Conservation (phyloP, 1,284 basidiomycete species). For the Sanghuangporus sanghuang region DNA sequence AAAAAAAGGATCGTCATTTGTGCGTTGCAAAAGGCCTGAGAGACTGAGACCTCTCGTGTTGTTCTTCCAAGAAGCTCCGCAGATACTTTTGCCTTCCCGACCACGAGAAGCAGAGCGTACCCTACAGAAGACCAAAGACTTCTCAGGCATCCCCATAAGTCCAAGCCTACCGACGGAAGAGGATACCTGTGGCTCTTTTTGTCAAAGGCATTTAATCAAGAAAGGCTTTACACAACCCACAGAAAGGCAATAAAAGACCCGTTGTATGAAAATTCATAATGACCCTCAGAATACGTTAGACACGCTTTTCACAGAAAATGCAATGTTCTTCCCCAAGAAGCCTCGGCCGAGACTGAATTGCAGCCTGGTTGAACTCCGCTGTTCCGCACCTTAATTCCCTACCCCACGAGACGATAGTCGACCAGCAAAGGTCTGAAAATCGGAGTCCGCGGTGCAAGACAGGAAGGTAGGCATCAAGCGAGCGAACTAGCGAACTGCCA, state of each 20-base stretch:
- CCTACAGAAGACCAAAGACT: background rate
- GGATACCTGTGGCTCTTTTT: background rate
- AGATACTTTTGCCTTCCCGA: background rate
- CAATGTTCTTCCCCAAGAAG: background rate
- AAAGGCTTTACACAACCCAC: background rate
- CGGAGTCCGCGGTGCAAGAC: background rate
- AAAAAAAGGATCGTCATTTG: slow-evolving; percentile 1
- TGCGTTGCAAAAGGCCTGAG: background rate
- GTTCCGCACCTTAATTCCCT: background rate
- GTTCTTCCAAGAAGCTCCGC: background rate
- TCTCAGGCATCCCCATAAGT: background rate
- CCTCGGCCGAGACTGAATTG: slow-evolving; percentile 2
- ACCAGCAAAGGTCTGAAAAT: background rate
- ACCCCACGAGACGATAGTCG: background rate
- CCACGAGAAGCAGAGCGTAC: background rate
- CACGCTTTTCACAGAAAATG: background rate
- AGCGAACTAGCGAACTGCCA: background rate
- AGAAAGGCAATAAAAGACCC: background rate
- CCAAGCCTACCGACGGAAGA: background rate
- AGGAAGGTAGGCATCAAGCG: background rate
- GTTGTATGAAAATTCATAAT: background rate
- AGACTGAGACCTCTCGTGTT: background rate
- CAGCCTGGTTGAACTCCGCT: background rate
- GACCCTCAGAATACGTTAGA: slow-evolving; percentile 1
- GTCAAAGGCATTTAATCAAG: background rate